phyloP scores from a whole-genome alignment of 1,284 basidiomycete species.

The Tilletiaria anomala region DNA sequence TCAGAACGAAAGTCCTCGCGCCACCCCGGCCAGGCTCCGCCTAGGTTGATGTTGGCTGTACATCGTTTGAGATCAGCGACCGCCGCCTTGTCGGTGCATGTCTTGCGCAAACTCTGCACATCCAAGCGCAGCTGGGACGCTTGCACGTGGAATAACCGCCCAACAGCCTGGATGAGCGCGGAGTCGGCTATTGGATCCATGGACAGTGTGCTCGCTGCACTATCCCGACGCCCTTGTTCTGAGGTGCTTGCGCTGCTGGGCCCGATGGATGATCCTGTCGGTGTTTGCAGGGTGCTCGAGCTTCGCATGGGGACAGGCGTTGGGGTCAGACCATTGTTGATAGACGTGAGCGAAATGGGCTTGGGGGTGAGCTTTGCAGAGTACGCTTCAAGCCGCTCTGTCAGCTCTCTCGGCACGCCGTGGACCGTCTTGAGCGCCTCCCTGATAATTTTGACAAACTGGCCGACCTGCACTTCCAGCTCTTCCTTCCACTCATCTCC shows the following conservation, averaged over 20 bases:
- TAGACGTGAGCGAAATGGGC: slow-evolving; percentile 36
- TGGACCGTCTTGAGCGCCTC: slow-evolving; percentile 51
- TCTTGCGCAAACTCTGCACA: slow-evolving; percentile 53
- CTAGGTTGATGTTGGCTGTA: slow-evolving; percentile 76
- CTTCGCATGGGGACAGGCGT: not conserved
- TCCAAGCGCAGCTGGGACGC: slow-evolving; percentile 58
- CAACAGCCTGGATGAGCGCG: slow-evolving; percentile 47
- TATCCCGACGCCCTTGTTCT: slow-evolving; percentile 10
- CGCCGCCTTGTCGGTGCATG: slow-evolving; percentile 65
- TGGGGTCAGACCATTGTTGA: not conserved
- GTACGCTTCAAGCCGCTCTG: slow-evolving; percentile 65
- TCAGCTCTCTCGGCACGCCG: slow-evolving; percentile 51
- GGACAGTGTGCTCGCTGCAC: slow-evolving; percentile 10
- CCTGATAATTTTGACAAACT: slow-evolving; percentile 69
- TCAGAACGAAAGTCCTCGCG: slow-evolving; percentile 69
- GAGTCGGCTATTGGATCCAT: slow-evolving; percentile 3
- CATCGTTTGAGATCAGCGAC: slow-evolving; percentile 51
- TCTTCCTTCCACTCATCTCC: slow-evolving; percentile 66
- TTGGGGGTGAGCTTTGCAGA: slow-evolving; percentile 53
- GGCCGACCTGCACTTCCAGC: slow-evolving; percentile 74
- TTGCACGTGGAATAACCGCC: slow-evolving; percentile 58
- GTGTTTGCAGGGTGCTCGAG: not conserved
- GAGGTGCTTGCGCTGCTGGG: slow-evolving; percentile 3
- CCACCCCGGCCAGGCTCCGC: slow-evolving; percentile 65
- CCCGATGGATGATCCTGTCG: slow-evolving; percentile 1